These are phyloP conservation scores for Leccinellum albellum DNA, from an alignment of 768 basidiomycete species.

Conservation along the genomic window DNA sequence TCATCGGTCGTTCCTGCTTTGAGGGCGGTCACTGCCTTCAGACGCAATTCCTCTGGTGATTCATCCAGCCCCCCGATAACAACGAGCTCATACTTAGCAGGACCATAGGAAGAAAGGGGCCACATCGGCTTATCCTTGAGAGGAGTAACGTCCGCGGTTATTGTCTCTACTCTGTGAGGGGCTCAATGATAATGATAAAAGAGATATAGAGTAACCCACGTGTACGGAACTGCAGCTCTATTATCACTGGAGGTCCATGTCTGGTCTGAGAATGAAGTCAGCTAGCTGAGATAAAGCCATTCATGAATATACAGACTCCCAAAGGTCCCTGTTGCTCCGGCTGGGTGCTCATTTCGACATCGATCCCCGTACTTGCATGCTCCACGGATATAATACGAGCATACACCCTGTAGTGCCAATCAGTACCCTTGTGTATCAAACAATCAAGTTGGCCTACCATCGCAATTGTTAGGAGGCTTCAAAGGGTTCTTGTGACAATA, in stretches of 20 bases:
- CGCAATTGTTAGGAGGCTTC: background rate
- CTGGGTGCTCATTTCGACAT: slow-evolving; percentile 67
- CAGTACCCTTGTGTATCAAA: background rate
- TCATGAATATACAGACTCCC: slow-evolving; percentile 43
- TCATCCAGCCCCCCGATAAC: slow-evolving; percentile 66
- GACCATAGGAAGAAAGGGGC: slow-evolving; percentile 76
- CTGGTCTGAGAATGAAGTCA: slow-evolving; percentile 31
- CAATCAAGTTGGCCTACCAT: slow-evolving; percentile 13
- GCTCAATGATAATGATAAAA: background rate
- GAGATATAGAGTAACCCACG: slow-evolving; percentile 26
- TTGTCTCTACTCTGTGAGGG: slow-evolving; percentile 50
- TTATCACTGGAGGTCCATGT: slow-evolving; percentile 37
- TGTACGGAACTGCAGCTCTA: slow-evolving; percentile 35
- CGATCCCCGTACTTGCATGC: slow-evolving; percentile 60
- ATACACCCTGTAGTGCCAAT: slow-evolving; percentile 43
- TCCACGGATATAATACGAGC: slow-evolving; percentile 61
- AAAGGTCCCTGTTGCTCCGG: slow-evolving; percentile 36
- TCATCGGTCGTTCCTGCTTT: slow-evolving; percentile 52
- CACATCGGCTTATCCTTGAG: slow-evolving; percentile 68
- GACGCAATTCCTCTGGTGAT: slow-evolving; percentile 74
- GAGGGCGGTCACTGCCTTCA: slow-evolving; percentile 56
- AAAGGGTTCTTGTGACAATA: background rate
- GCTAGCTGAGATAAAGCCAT: slow-evolving; percentile 8
- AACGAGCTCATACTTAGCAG: slow-evolving; percentile 69
- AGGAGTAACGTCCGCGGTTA: slow-evolving; percentile 60